Base-by-base conservation (phyloP, 163 green algal genomes). In the Chlamydomonas reinhardtii region DNA sequence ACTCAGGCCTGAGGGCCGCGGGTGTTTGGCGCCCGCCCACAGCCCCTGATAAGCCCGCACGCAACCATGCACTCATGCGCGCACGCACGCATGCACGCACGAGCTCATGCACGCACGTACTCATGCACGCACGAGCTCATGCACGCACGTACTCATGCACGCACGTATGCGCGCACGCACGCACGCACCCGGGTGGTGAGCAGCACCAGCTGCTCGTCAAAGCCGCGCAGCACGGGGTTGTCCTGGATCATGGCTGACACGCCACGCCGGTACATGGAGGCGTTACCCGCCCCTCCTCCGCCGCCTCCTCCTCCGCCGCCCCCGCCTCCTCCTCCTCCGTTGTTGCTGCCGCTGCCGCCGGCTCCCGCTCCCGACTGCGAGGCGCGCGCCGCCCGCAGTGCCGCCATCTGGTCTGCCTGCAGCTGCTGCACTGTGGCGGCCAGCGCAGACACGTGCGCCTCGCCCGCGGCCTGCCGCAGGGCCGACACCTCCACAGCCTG, bases 121-220 rank as follows among this genome's bases (percentile, higher is more conserved):
- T 20, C 19, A 20, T 20, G 1, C 48, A 56, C 48, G 2, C 6
- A 12, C 48, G 6, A 9, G 48, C 48, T 54, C 43, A 54, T 54
- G 43, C 43, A 54, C 11, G 11, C 48, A 56, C 48, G 5, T 19
- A 12, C 48, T n/a, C n/a, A n/a, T n/a, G n/a, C n/a, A n/a, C n/a
- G n/a, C n/a, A n/a, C n/a, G n/a, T n/a, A n/a, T n/a, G n/a, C n/a
- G n/a, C n/a, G n/a, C n/a, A n/a, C n/a, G n/a, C n/a, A n/a, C n/a
- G 39, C 39, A 48, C 39, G 39, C 39, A 56, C 48, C 48, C 73
- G 73, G 5, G 39, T 29, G 22, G 73, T n/a, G 19, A 81, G 54
- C 56, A 39, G 56, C 61, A 73, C 4, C 32, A 59, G 24, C 74
- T 82, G 74, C 59, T 73, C 74, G 59, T 82, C 74, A 0, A 68